Evolutionary conservation across 140 eudicot species (phyloP).

Genomic region (Oenanthe javanica): DNA sequence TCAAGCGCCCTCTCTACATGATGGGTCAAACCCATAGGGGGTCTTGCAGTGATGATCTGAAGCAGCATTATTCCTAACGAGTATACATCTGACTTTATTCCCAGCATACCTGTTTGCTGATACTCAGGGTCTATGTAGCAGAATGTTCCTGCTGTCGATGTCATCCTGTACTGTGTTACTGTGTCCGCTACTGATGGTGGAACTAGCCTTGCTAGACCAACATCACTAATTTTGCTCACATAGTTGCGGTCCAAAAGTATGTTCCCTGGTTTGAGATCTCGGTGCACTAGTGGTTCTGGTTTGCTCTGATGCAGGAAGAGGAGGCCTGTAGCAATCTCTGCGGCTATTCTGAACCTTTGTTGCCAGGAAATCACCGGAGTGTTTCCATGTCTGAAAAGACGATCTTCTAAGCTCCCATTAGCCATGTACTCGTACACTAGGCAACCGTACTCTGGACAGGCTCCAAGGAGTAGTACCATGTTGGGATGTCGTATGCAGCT

Average conservation of each 20-base stretch:
- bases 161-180: constrained; percentile 11
- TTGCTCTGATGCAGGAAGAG: constrained; percentile 11
- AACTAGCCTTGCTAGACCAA: constrained; percentile 11
- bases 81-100: constrained; percentile 9
- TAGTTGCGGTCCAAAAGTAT: constrained; percentile 11
- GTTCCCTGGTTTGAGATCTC: constrained; percentile 14
- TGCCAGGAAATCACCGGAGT: constrained; percentile 14
- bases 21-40: constrained; percentile 9
- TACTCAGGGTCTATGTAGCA: constrained; percentile 13
- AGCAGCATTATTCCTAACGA: constrained; percentile 11
- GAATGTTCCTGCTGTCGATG: constrained; percentile 14
- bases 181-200: constrained; percentile 13
- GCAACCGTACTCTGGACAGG: constrained; percentile 14
- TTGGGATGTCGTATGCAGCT: constrained; percentile 16
- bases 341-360: constrained; percentile 9
- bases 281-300: constrained; percentile 9
- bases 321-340: constrained; percentile 6
- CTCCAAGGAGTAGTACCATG: constrained; percentile 15
- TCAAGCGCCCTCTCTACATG: constrained; percentile 11
- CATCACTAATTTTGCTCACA: constrained; percentile 14
- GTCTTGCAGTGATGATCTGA: constrained; percentile 10
- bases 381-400: constrained; percentile 7
- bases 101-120: constrained; percentile 14
- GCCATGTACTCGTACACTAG: constrained; percentile 15
- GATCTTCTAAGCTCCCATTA: constrained; percentile 13